Evolutionary conservation across 495 filamentous ascomycete genomes (phyloP).

Genomic region (Aspergillus taichungensis): DNA sequence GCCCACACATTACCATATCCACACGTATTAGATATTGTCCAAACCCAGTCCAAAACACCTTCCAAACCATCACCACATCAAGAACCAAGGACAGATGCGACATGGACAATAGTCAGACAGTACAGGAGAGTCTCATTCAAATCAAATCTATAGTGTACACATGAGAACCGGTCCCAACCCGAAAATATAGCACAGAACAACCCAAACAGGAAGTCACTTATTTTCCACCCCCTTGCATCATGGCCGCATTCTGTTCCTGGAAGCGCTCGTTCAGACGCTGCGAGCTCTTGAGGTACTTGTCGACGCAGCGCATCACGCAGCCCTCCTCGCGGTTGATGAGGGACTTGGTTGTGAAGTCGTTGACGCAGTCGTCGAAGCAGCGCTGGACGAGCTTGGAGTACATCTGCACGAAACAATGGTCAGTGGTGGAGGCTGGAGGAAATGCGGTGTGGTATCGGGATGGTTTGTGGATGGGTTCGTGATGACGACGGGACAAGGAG

Average conservation of each 20-base stretch:
- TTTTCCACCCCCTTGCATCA: slow-evolving; percentile 57
- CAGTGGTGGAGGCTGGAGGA: neutral
- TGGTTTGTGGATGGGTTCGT: neutral
- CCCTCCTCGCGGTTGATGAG: slow-evolving; percentile 76
- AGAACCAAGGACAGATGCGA: no score
- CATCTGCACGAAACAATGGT: slow-evolving; percentile 49
- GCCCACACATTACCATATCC: no score
- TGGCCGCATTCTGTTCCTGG: slow-evolving; percentile 84
- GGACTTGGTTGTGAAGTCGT: slow-evolving; percentile 96
- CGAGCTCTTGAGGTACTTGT: slow-evolving; percentile 85
- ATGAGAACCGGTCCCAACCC: neutral
- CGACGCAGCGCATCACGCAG: slow-evolving; percentile 87
- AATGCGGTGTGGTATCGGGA: neutral
- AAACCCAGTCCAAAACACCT: no score
- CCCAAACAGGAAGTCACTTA: slow-evolving; percentile 1
- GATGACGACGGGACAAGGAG: no score
- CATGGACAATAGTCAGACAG: no score
- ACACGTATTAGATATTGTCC: no score
- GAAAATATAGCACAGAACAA: slow-evolving; percentile 5
- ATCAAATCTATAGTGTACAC: no score
- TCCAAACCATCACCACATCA: no score
- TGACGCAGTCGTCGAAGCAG: slow-evolving; percentile 95
- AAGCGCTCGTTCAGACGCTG: slow-evolving; percentile 84
- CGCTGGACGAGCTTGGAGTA: slow-evolving; percentile 91
- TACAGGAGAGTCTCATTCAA: no score